Percentiles rank a stretch among this genome's conserved stretches.
These are phyloP conservation scores for Aureobasidium leucospermi DNA, from an alignment of 2,329 filamentous ascomycete species.

Conservation along the genomic window DNA sequence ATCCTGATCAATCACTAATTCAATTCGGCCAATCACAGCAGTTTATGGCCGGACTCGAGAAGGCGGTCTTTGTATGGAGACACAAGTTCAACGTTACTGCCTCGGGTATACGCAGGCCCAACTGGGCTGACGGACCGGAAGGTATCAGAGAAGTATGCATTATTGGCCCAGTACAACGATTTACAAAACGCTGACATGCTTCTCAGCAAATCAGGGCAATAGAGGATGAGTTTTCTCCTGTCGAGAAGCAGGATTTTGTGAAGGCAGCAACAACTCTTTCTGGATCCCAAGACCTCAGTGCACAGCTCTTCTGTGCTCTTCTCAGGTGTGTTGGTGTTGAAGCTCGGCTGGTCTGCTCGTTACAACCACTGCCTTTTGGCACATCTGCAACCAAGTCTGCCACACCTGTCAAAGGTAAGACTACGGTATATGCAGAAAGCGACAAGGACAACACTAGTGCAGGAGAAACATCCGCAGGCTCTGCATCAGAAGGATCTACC, in stretches of 20 bases:
- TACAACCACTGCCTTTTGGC: slow-evolving; percentile 71
- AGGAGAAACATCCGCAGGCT: slow-evolving; percentile 16
- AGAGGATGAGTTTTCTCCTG: slow-evolving; percentile 35
- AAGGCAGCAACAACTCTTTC: slow-evolving; percentile 59
- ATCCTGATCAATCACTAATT: slow-evolving; percentile 57
- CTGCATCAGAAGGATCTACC: slow-evolving; percentile 11
- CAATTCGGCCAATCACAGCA: slow-evolving; percentile 72
- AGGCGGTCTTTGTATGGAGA: slow-evolving; percentile 60
- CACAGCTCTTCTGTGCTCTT: slow-evolving; percentile 83
- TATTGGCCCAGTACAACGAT: too few relatives aligned
- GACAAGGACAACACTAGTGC: slow-evolving; percentile 17
- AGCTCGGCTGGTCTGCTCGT: slow-evolving; percentile 76
- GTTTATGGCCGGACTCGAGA: slow-evolving; percentile 70
- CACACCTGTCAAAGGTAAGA: slow-evolving; percentile 35
- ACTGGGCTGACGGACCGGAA: slow-evolving; percentile 67
- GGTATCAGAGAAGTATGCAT: slow-evolving; percentile 15
- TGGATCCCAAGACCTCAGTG: slow-evolving; percentile 83
- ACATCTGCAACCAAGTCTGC: slow-evolving; percentile 39
- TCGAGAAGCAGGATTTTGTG: slow-evolving; percentile 67
- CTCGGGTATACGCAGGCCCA: slow-evolving; percentile 59
- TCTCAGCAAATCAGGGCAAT: slow-evolving; percentile 12
- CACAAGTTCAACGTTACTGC: slow-evolving; percentile 64
- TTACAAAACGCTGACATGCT: slow-evolving; percentile 13
- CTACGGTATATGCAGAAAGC: slow-evolving; percentile 27
- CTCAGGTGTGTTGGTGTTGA: slow-evolving; percentile 77